phyloP scores from a whole-genome alignment of 2,329 filamentous ascomycete genomes.

The Davidsoniella virescens region DNA sequence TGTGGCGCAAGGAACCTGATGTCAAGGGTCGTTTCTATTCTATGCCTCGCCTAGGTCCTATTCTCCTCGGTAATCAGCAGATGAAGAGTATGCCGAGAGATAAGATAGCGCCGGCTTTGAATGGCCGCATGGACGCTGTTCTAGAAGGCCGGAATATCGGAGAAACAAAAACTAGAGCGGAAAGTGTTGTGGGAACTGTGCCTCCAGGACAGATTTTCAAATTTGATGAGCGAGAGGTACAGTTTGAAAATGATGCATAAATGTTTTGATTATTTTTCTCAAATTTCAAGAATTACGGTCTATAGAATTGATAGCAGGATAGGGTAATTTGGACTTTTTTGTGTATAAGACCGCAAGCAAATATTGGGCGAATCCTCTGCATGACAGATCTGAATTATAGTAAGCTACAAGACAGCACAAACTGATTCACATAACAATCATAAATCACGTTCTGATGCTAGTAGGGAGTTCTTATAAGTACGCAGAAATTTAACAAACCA shows the following conservation, averaged over 20 bases:
- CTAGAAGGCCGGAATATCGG: conserved; percentile 25
- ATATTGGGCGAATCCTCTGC: background rate
- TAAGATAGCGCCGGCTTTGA: conserved; percentile 25
- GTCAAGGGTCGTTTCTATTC: conserved; percentile 43
- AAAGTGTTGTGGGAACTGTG: conserved; percentile 29
- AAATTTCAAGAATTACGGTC: background rate
- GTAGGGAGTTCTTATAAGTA: too few relatives aligned
- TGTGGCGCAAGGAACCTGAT: conserved; percentile 29
- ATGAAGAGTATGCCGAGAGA: conserved; percentile 22
- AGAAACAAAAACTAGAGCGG: conserved; percentile 24
- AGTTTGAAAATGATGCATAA: conserved; percentile 7
- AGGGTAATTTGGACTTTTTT: too few relatives aligned
- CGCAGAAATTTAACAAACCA: too few relatives aligned
- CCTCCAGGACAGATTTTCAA: conserved; percentile 12
- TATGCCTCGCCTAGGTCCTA: conserved; percentile 33
- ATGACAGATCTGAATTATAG: too few relatives aligned
- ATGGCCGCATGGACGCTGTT: conserved; percentile 30
- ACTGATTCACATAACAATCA: background rate
- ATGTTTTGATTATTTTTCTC: background rate
- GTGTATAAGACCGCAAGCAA: too few relatives aligned
- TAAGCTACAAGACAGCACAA: background rate
- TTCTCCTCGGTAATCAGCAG: conserved; percentile 26
- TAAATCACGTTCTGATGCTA: background rate
- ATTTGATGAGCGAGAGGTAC: conserved; percentile 10
- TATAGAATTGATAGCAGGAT: background rate